Base-by-base conservation (phyloP, 768 basidiomycete species). In the Tricholoma sp. region DNA sequence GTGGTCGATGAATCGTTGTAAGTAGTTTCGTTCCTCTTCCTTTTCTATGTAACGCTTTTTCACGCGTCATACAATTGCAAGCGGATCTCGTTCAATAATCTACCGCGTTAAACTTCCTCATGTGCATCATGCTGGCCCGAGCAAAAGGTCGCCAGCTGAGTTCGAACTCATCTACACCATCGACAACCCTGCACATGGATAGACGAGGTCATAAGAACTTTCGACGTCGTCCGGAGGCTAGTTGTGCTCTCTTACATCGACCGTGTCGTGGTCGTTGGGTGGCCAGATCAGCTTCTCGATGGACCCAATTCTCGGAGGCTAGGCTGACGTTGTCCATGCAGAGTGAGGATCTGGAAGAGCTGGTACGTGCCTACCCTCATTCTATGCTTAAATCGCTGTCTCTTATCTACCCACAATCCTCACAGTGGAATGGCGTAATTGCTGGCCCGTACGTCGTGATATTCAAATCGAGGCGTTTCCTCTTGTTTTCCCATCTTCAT, bases 361-460 rank as follows among this genome's bases (percentile, higher is more conserved):
- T 71, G 60, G 76, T 78, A 52, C 53, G 69, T 71, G 22, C 6
- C 14, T 45, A 11, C 12, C 22, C 24, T 9, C n/a, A n/a, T n/a
- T 29, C 19, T 12, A 43, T 27, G 6, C 21, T 8, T 24, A 24
- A 12, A 54, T 56, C 19, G 41, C 27, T 35, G 43, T 55, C 24
- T 27, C 29, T 24, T 39, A 46, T 60, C 12, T 59, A 22, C 27
- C 0, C 52, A 46, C 9, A 46, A 5, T 24, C n/a, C n/a, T 11
- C 35, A 16, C 57, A 79, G 78, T 74, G 72, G 66, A 72, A 77
- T 57, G 71, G 68, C 0, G 70, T 84, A 8, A 66, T 84, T 39
- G 71, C 80, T 37, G 82, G 78, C 2, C 69, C 73, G 0, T 78
- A 80, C 54, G 61, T 85, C n/a, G 67, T 86, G 22, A 73, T 80